Conservation (phyloP, 768 basidiomycete genomes). For the Lactarius akahatsu region DNA sequence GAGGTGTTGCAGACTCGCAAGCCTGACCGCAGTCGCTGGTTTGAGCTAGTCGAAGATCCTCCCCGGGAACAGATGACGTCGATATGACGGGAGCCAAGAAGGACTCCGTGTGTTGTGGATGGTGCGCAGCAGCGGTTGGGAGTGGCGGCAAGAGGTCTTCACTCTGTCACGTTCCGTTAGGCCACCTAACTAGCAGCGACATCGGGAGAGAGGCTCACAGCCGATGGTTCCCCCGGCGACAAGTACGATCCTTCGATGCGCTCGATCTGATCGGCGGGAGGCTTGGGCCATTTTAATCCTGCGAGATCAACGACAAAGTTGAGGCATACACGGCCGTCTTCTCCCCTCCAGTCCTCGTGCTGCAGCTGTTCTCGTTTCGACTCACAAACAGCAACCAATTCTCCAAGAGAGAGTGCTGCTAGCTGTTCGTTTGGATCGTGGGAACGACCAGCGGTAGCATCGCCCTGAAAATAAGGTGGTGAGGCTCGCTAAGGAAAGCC, state of each 20-base stretch:
- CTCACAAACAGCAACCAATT: slow-evolving; percentile 36
- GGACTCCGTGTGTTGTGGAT: slow-evolving; percentile 24
- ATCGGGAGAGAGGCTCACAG: slow-evolving; percentile 10
- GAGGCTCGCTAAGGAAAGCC: slow-evolving; percentile 20
- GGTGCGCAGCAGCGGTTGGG: slow-evolving; percentile 26
- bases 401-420: slow-evolving; percentile 3
- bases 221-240: slow-evolving; percentile 14
- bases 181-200: not conserved
- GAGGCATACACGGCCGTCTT: slow-evolving; percentile 33
- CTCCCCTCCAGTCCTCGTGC: slow-evolving; percentile 34
- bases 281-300: slow-evolving; percentile 32
- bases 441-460: not conserved
- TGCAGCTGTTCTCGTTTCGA: slow-evolving; percentile 36
- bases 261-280: not conserved
- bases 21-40: slow-evolving; percentile 20
- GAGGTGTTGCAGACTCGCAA: slow-evolving; percentile 13
- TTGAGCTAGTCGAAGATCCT: slow-evolving; percentile 21
- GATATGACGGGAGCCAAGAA: slow-evolving; percentile 19
- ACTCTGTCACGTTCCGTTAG: slow-evolving; percentile 17
- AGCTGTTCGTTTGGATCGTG: slow-evolving; percentile 3
- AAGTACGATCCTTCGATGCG: not conserved
- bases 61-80: slow-evolving; percentile 23
- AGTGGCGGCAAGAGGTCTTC: slow-evolving; percentile 23
- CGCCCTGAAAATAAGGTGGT: slow-evolving; percentile 5
- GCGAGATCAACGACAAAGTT: slow-evolving; percentile 35